Evolutionary conservation across 345 rosid species (phyloP).

Genomic region (Gossypium ekmanianum): DNA sequence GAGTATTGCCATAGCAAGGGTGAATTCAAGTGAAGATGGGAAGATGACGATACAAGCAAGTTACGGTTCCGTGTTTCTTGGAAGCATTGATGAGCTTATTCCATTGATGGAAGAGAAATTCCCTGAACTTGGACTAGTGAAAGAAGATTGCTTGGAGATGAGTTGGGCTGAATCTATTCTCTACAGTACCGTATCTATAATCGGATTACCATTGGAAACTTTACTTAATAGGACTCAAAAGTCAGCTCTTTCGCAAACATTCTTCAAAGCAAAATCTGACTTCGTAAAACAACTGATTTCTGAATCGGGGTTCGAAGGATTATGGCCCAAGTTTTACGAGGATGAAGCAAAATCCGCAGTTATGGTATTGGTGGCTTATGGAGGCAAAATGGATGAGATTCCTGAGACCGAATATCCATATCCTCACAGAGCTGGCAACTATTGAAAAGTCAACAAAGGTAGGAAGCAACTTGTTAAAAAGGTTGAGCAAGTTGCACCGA

Average conservation of each 20-base stretch:
- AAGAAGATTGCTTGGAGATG: background rate
- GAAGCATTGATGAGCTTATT: background rate
- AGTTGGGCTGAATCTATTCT: background rate
- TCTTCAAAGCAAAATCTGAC: constrained; percentile 61
- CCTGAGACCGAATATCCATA: constrained; percentile 37
- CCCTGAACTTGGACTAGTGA: background rate
- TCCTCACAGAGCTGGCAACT: constrained; percentile 59
- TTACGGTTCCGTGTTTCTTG: background rate
- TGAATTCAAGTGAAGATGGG: background rate
- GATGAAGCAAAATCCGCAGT: constrained; percentile 32
- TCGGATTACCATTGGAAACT: background rate
- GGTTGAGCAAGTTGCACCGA: too few species aligned
- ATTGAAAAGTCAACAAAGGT: too few species aligned
- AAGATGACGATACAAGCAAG: background rate
- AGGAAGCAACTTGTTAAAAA: too few species aligned
- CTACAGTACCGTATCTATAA: background rate
- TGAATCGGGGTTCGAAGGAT: constrained; percentile 17
- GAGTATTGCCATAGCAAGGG: background rate
- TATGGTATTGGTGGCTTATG: constrained; percentile 43
- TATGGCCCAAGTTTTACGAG: constrained; percentile 45
- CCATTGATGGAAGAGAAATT: background rate
- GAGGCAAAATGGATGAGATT: constrained; percentile 54
- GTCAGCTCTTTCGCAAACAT: background rate
- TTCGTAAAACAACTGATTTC: constrained; percentile 43
- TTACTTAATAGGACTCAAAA: background rate